Base-by-base conservation (phyloP, 1,284 basidiomycete species). In the Sparassis latifolia region DNA sequence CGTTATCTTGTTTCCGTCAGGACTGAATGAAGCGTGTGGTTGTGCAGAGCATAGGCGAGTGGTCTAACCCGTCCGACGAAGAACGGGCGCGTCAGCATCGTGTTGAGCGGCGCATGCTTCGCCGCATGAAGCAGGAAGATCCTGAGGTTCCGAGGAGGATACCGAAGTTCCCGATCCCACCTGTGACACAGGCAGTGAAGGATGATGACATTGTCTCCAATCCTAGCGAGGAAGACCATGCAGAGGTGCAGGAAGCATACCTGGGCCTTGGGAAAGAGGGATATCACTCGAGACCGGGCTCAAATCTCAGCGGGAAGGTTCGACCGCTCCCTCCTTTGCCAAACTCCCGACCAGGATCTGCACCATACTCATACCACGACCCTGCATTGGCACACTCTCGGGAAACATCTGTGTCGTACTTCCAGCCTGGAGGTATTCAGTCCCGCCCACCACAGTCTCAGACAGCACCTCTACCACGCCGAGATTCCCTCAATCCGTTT, bases 41-140 rank as follows among this genome's bases (percentile, higher is more conserved):
- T 44, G 48, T 54, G 47, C 70, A 87, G 83, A 89, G 86, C 58
- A 84, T 89, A 47, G 88, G 86, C 32, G 88, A 91, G 70, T 91
- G 79, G 78, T 91, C 88, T n/a, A 91, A 91, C 61, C 88, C 88
- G 20, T 91, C 88, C 10, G 88, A 91, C 59, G 88, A 91, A 66
- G 88, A 91, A 62, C 76, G 83, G 35, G 88, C 84, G 2, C 78
- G 87, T 31, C 81, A 82, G 55, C 69, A 77, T 33, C 79, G 86
- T 40, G 67, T 78, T 31, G 77, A 84, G 41, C 79, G 82, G 40
- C 80, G 84, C 45, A 65, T 78, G 52, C 70, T 78, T 52, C 77
- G 78, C 10, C 75, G 75, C 44, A 59, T 61, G 12, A 68, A 69
- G 50, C 62, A 60, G 47, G 68, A 67, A 33, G 72, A 77, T 50